Evolutionary conservation across 2,329 filamentous ascomycete species (phyloP).

Genomic region (Rhynchosporium agropyri): DNA sequence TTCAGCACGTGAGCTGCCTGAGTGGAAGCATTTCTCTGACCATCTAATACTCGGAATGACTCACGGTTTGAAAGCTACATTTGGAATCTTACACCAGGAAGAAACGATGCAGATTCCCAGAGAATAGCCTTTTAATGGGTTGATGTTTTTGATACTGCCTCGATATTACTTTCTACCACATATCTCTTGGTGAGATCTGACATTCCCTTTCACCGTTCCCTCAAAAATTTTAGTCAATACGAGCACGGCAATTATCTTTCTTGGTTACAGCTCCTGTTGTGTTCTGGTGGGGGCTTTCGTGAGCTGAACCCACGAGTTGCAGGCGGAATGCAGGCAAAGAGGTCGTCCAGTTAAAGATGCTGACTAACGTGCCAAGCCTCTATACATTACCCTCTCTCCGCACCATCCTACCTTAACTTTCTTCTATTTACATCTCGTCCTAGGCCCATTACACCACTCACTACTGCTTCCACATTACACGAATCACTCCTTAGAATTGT

Average conservation of each 20-base stretch:
- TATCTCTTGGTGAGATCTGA: slow-evolving; percentile 5
- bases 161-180: no score
- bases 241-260: not conserved
- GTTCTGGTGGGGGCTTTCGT: not conserved
- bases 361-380: slow-evolving; percentile 15
- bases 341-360: slow-evolving; percentile 15
- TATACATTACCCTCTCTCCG: not conserved
- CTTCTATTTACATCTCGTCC: not conserved
- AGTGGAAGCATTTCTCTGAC: no score
- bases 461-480: not conserved
- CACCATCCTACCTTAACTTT: not conserved
- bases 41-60: no score
- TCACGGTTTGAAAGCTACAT: no score
- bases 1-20: no score
- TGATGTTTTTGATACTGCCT: no score
- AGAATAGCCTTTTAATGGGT: no score
- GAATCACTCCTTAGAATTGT: not conserved
- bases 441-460: not conserved
- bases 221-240: not conserved
- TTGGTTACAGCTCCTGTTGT: not conserved
- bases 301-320: slow-evolving; percentile 2
- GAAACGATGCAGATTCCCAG: no score
- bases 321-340: not conserved
- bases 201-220: not conserved
- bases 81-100: no score